These are phyloP conservation scores for Vigna mungo DNA, from an alignment of 306 rosid species.

Conservation along the genomic window DNA sequence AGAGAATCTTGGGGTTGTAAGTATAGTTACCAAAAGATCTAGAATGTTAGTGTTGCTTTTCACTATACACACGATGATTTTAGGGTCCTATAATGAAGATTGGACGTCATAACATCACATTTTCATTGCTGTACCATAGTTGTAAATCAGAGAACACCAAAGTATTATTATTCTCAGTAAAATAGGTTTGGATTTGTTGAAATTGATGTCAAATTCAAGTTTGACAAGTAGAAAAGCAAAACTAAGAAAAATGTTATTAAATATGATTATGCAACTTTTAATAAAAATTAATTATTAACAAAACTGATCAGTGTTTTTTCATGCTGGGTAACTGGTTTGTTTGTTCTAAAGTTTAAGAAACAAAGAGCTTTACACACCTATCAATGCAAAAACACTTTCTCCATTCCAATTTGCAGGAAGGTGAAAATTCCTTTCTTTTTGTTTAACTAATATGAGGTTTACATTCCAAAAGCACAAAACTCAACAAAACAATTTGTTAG, in stretches of 20 bases:
- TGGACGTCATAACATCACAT: constrained; percentile 10
- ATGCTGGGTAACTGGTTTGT: not conserved
- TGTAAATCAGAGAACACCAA: not conserved
- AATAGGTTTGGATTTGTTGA: no score
- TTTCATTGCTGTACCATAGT: not conserved
- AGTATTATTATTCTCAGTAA: no score
- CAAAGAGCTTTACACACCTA: not conserved
- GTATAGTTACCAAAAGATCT: constrained; percentile 20
- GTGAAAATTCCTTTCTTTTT: not conserved
- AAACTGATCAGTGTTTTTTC: no score
- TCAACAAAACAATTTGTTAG: not conserved
- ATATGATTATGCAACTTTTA: no score
- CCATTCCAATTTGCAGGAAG: not conserved
- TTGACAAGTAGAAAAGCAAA: no score
- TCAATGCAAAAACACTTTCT: constrained; percentile 26
- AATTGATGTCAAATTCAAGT: no score
- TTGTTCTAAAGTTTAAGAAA: not conserved
- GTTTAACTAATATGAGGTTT: not conserved
- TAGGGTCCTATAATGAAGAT: constrained; percentile 5
- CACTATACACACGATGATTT: not conserved
- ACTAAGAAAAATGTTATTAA: no score
- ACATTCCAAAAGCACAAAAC: not conserved
- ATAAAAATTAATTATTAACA: no score
- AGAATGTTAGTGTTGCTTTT: constrained; percentile 13
- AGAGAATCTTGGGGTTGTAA: constrained; percentile 33